Evolutionary conservation across 129 eudicot genomes (phyloP).

Genomic region (Heracleum sosnowskyi): DNA sequence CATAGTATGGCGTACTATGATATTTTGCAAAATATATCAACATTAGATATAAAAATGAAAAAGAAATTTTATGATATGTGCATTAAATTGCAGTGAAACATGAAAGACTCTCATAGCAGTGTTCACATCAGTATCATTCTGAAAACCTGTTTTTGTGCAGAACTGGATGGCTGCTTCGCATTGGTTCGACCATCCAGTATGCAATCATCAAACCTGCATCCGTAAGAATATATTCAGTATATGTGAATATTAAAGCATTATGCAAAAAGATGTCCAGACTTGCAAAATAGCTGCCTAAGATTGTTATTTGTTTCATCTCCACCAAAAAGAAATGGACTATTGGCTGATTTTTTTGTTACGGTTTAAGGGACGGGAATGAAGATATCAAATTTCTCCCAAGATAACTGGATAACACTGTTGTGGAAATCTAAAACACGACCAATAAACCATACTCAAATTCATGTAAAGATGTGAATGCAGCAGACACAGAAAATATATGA

Average conservation of each 20-base stretch:
- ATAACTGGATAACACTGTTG: not conserved
- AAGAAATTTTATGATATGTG: not conserved
- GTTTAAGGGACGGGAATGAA: no score
- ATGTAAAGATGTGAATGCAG: not conserved
- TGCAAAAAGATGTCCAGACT: not conserved
- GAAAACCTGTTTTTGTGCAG: not conserved
- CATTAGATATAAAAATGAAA: not conserved
- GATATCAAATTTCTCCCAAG: no score
- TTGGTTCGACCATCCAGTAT: no score
- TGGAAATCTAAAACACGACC: constrained; percentile 29
- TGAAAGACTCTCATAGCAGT: not conserved
- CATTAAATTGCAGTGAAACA: not conserved
- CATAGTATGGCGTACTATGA: not conserved
- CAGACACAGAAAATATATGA: constrained; percentile 1
- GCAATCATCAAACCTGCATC: not conserved
- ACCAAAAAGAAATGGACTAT: not conserved
- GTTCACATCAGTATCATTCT: not conserved
- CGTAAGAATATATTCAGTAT: not conserved
- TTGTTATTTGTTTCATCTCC: not conserved
- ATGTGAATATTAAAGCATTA: not conserved
- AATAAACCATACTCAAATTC: constrained; percentile 1
- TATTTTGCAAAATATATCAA: not conserved
- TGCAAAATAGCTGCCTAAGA: not conserved
- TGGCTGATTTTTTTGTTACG: not conserved
- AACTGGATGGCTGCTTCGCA: no score